phyloP scores from a whole-genome alignment of 192 early-diverging fungal species.

The Mortierella alpina region DNA sequence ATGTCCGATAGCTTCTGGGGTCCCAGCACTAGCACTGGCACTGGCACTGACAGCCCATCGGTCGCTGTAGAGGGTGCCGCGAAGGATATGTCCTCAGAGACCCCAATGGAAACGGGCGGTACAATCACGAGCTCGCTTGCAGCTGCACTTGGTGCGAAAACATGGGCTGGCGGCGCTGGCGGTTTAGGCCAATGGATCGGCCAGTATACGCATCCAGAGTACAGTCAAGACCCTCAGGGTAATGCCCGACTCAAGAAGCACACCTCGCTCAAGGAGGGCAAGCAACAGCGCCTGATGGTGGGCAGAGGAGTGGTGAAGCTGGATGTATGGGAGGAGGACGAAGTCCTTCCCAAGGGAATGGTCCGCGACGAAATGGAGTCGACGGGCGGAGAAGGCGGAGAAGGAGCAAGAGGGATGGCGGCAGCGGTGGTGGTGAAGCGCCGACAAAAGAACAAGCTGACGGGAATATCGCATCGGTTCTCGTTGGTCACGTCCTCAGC shows the following conservation, averaged over 20 bases:
- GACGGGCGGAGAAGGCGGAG: not conserved
- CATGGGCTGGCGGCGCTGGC: slow-evolving; percentile 26
- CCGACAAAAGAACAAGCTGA: slow-evolving; percentile 7
- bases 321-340: not conserved
- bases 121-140: slow-evolving; percentile 21
- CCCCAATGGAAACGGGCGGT: slow-evolving; percentile 12
- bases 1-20: slow-evolving; percentile 46
- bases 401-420: not conserved
- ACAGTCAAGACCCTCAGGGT: not conserved
- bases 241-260: slow-evolving; percentile 13
- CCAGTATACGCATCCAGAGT: not conserved
- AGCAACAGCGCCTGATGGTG: slow-evolving; percentile 10
- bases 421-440: slow-evolving; percentile 2
- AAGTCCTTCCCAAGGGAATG: not conserved
- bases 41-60: not conserved
- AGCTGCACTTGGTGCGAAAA: slow-evolving; percentile 33
- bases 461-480: slow-evolving; percentile 46
- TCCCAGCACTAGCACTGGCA: not conserved
- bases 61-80: not conserved
- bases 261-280: slow-evolving; percentile 37
- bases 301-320: not conserved
- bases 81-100: not conserved
- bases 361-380: not conserved
- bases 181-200: slow-evolving; percentile 43
- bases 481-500: slow-evolving; percentile 38